Percentiles rank a stretch among this genome's conserved stretches.
Evolutionary conservation across 2,329 filamentous ascomycete species (phyloP).

Genomic region (Verticillium longisporum): DNA sequence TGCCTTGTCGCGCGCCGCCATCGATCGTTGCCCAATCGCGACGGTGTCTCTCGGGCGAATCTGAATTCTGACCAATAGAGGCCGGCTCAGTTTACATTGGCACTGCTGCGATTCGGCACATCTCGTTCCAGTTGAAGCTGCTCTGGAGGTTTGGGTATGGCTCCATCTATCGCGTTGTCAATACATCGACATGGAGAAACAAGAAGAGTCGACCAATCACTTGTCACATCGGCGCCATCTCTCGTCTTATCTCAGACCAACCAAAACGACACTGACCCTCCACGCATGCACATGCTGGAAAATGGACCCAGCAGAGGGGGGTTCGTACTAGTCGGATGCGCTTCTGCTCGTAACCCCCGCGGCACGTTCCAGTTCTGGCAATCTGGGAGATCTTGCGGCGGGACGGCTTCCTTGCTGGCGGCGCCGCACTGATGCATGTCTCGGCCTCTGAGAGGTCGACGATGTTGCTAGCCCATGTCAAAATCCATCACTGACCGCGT

Average conservation of each 20-base stretch:
- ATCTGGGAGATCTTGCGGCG: constrained; percentile 1
- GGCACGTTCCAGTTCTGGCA: background rate
- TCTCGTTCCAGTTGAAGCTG: background rate
- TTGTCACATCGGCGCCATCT: constrained; percentile 9
- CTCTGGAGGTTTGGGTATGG: background rate
- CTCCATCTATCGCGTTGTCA: constrained; percentile 7
- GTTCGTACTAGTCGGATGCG: background rate
- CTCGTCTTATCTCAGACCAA: constrained; percentile 36
- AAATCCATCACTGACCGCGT: background rate
- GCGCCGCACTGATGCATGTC: background rate
- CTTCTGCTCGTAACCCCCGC: background rate
- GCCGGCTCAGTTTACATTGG: background rate
- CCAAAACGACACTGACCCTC: constrained; percentile 4
- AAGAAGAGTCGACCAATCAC: constrained; percentile 28
- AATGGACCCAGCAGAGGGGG: background rate
- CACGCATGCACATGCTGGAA: background rate
- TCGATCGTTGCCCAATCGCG: background rate
- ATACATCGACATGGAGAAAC: constrained; percentile 33
- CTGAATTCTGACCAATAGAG: constrained; percentile 5
- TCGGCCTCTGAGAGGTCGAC: background rate
- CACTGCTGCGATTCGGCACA: background rate
- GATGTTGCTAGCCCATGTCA: background rate
- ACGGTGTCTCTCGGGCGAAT: background rate
- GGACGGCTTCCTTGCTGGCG: background rate
- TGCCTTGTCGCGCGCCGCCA: background rate